Conservation (phyloP, 2,329 filamentous ascomycete species). For the Laburnicola sp. region DNA sequence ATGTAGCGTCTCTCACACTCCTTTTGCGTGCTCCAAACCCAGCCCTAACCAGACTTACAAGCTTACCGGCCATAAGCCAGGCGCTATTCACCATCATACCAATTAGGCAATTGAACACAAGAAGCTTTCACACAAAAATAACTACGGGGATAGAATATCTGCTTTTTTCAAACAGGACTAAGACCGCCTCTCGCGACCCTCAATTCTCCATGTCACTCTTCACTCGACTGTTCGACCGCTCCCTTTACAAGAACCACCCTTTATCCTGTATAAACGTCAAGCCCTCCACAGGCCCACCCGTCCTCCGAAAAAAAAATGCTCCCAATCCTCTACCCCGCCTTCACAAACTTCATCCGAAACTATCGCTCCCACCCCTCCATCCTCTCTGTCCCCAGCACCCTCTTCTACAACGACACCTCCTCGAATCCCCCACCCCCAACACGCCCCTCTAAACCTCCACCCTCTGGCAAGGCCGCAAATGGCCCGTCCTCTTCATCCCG, state of each 20-base stretch:
- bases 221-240: slow-evolving; percentile 45
- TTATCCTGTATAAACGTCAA: slow-evolving; percentile 41
- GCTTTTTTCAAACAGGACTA: too few relatives aligned
- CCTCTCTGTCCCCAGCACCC: slow-evolving; percentile 45
- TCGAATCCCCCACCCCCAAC: slow-evolving; percentile 35
- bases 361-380: slow-evolving; percentile 54
- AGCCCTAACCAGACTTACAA: too few relatives aligned
- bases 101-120: too few relatives aligned
- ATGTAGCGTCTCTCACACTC: too few relatives aligned
- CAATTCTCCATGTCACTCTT: slow-evolving; percentile 47
- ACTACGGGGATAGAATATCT: too few relatives aligned
- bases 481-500: slow-evolving; percentile 50
- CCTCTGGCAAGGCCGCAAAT: slow-evolving; percentile 45
- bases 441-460: slow-evolving; percentile 34
- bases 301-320: slow-evolving; percentile 39
- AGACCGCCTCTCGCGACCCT: slow-evolving; percentile 41
- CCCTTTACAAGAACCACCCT: slow-evolving; percentile 47
- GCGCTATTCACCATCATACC: too few relatives aligned
- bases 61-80: too few relatives aligned
- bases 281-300: slow-evolving; percentile 28
- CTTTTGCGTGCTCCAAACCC: not conserved
- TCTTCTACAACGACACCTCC: slow-evolving; percentile 53
- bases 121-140: too few relatives aligned
- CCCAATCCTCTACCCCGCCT: slow-evolving; percentile 49
- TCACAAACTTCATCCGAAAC: slow-evolving; percentile 51